Percentiles rank a stretch among this genome's conserved stretches.
Conservation (phyloP, 202 grass and related monocot species). For the Cymbopogon flexuosus region DNA sequence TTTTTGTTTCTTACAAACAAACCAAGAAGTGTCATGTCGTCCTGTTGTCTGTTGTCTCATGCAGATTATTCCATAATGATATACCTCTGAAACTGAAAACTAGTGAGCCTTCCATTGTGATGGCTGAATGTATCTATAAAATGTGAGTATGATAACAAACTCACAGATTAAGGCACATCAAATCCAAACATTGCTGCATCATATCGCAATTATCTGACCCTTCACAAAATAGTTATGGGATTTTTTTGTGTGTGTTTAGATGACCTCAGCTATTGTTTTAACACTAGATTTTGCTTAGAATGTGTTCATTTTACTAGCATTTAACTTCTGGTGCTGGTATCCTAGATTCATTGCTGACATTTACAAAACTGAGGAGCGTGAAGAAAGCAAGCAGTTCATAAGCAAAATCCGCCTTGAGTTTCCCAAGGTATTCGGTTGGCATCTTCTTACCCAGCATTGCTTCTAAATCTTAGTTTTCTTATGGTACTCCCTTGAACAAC, state of each 20-base stretch:
- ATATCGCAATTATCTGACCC: background rate
- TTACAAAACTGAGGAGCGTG: constrained; percentile 60
- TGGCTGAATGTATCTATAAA: background rate
- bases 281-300: background rate
- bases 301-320: background rate
- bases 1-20: background rate
- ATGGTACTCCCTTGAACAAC: constrained; percentile 11
- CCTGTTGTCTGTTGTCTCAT: background rate
- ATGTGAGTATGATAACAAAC: background rate
- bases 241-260: background rate
- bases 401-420: constrained; percentile 68
- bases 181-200: background rate
- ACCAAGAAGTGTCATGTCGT: background rate
- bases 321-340: constrained; percentile 10
- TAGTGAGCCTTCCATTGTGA: background rate
- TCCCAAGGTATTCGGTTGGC: constrained; percentile 55
- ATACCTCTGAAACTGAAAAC: background rate
- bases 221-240: background rate
- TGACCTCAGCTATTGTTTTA: background rate
- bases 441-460: constrained; percentile 15
- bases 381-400: constrained; percentile 55
- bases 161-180: background rate
- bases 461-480: constrained; percentile 7
- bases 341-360: constrained; percentile 76
- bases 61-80: background rate